Base-by-base conservation (phyloP, 2,329 filamentous ascomycete species). In the Pseudogymnoascus sp. region DNA sequence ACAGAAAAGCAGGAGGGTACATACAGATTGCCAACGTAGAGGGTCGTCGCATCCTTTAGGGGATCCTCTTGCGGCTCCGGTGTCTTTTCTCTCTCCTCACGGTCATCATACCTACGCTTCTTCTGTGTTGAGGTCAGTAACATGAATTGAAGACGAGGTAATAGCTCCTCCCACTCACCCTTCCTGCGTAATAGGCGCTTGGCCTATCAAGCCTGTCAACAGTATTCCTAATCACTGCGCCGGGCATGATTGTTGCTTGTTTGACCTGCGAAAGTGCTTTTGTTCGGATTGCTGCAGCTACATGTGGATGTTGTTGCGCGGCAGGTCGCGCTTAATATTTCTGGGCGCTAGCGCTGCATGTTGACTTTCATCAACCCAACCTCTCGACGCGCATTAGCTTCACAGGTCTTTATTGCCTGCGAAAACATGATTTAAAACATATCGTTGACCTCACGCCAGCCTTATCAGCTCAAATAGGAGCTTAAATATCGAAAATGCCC, bases 21-120 rank as follows among this genome's bases (percentile, higher is more conserved):
- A 37, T 79, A 95, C 84, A 99, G 81, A 74, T 99, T 99, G 70
- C 94, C 94, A 54, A 99, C 93, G 72, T 99, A 99, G 73, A 99
- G 89, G 0, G 94, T 99, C 7, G 93, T 92, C 40, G 94, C 92
- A 73, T 94, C 81, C 66, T 84, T 88, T 63, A 99, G 80, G 65
- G 91, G 90, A 67, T 96, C 91, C 64, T 90, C 86, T 39, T 71
- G 72, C 47, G 83, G 76, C 60, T 84, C 79, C 24, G 73, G 71
- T 61, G 76, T 75, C 60, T 69, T 72, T 39, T 71, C 71, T 64
- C 74, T 78, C 31, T 76, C 77, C 50, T 81, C 79, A 54, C 81
- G 73, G 5, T 81, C 82, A 67, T 88, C 82, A 62, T 80, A 75
- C 60, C 76, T 75, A 59, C 73, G 74, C 64, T 85, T 82, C 68